Conservation (phyloP, 2,329 filamentous ascomycete species). For the Trichoderma afroharzianum region DNA sequence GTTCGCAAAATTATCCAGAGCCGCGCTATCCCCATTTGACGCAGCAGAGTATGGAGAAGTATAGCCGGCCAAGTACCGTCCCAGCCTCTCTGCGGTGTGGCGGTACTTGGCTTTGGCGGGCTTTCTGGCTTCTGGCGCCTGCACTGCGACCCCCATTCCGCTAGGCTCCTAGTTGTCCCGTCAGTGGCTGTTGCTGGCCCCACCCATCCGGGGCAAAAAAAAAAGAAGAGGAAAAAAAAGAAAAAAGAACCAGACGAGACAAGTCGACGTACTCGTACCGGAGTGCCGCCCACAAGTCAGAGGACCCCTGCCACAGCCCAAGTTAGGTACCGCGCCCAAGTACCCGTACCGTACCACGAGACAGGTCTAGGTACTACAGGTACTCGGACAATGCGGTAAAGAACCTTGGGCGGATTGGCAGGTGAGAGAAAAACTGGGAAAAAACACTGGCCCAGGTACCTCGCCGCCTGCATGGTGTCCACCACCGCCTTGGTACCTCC, state of each 20-base stretch:
- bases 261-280: neutral
- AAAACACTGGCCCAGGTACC: conserved; percentile 18
- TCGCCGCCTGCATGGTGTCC: neutral
- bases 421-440: neutral
- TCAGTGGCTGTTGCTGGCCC: conserved; percentile 16
- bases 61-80: neutral
- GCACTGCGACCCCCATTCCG: conserved; percentile 13
- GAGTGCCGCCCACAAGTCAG: neutral
- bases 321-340: neutral
- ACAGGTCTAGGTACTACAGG: neutral
- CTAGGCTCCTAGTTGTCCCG: conserved; percentile 18
- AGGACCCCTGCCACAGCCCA: neutral
- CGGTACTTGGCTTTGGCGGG: neutral
- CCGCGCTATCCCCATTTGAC: neutral
- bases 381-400: conserved; percentile 6
- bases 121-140: neutral
- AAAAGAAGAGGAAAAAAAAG: neutral
- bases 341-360: neutral
- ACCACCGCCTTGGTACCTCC: neutral
- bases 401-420: conserved; percentile 7
- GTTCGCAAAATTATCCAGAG: conserved; percentile 4
- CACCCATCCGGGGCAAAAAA: conserved; percentile 9
- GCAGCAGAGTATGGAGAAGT: neutral
- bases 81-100: neutral
- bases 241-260: neutral